These are phyloP conservation scores for Asclepias syriaca DNA, from an alignment of 257 asterid genomes.

Conservation along the genomic window DNA sequence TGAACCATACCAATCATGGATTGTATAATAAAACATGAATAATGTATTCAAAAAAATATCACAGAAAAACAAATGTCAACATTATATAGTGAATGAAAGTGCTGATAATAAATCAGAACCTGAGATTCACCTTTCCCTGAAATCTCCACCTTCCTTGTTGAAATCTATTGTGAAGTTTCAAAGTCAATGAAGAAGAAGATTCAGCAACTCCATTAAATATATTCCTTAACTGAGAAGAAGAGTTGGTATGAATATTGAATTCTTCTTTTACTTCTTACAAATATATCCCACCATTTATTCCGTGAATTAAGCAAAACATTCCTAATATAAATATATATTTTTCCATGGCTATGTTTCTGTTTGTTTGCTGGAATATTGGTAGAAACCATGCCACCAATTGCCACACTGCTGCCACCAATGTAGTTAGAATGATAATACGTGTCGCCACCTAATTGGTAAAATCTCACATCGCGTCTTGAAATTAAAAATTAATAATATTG, in stretches of 20 bases:
- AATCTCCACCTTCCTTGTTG: constrained; percentile 19
- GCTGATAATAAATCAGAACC: background rate
- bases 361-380: too few species aligned
- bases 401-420: too few species aligned
- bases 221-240: background rate
- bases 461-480: too few species aligned
- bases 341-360: too few species aligned
- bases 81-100: background rate
- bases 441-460: too few species aligned
- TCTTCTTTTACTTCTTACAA: background rate
- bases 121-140: constrained; percentile 8
- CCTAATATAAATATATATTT: background rate
- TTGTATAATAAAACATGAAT: background rate
- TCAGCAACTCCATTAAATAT: background rate
- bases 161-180: constrained; percentile 1
- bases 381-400: too few species aligned
- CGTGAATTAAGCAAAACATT: background rate
- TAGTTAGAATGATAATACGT: too few species aligned
- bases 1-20: background rate
- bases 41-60: background rate
- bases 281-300: background rate
- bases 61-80: background rate
- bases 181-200: constrained; percentile 1
- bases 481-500: too few species aligned
- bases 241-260: background rate